These are phyloP conservation scores for Wickerhamiella azyma DNA, from an alignment of 805 yeast genomes.

Conservation along the genomic window DNA sequence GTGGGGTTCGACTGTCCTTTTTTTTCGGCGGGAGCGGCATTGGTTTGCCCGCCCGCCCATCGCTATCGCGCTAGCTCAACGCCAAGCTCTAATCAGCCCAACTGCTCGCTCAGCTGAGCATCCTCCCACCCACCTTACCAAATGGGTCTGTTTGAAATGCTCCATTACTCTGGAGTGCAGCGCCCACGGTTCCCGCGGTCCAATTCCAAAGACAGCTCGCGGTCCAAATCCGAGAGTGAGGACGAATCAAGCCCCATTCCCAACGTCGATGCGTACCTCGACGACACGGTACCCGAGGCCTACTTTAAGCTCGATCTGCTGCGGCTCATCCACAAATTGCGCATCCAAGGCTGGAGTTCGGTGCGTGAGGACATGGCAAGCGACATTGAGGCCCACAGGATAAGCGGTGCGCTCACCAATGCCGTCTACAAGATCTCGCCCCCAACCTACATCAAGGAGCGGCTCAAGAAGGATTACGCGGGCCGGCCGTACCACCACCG, in stretches of 20 bases:
- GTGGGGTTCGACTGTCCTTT: too few species aligned
- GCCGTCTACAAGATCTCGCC: slow-evolving; percentile 69
- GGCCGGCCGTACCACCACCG: slow-evolving; percentile 22
- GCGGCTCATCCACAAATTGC: slow-evolving; percentile 45
- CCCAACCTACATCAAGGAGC: slow-evolving; percentile 27
- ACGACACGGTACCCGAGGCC: slow-evolving; percentile 66
- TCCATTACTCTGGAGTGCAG: slow-evolving; percentile 4
- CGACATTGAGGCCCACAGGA: slow-evolving; percentile 46
- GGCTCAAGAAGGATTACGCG: slow-evolving; percentile 23
- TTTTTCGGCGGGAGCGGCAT: too few species aligned
- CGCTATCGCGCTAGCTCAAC: too few species aligned
- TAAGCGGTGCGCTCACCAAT: slow-evolving; percentile 89
- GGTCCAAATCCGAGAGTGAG: slow-evolving; percentile 8
- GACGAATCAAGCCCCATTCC: slow-evolving; percentile 10
- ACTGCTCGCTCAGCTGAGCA: background rate
- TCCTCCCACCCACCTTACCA: background rate
- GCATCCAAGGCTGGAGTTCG: slow-evolving; percentile 68
- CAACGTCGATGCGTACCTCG: slow-evolving; percentile 45
- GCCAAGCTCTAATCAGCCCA: too few species aligned
- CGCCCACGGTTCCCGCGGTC: slow-evolving; percentile 8
- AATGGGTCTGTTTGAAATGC: slow-evolving; percentile 7
- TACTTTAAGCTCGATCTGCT: slow-evolving; percentile 74
- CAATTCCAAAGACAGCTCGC: slow-evolving; percentile 7
- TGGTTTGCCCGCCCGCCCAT: too few species aligned
- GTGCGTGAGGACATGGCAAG: slow-evolving; percentile 29